A percentile compares a stretch with the other conserved stretches of the same genome.
These are phyloP conservation scores for Xylariaceae sp. DNA, from an alignment of 2,329 filamentous ascomycete species.

Conservation along the genomic window DNA sequence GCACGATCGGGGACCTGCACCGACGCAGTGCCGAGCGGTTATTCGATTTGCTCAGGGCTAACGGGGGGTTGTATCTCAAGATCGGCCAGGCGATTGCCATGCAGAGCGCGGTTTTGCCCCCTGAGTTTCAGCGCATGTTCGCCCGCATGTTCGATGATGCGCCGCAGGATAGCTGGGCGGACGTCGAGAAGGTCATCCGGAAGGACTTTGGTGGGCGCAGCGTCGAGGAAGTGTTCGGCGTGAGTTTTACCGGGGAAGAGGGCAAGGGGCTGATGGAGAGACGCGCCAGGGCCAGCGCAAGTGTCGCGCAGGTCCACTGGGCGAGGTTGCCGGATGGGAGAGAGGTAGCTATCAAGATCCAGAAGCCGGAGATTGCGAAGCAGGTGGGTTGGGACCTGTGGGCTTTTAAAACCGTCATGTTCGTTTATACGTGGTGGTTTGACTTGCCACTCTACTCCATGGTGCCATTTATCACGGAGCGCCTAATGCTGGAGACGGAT, in stretches of 20 bases:
- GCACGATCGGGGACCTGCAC: conserved; percentile 79
- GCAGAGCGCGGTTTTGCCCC: conserved; percentile 92
- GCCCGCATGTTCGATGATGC: conserved; percentile 97
- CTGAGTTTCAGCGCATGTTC: conserved; percentile 97
- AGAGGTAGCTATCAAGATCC: conserved; percentile 94
- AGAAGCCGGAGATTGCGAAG: conserved; percentile 90
- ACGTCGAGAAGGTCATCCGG: conserved; percentile 82
- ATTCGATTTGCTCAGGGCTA: conserved; percentile 79
- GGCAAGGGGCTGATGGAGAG: conserved; percentile 68
- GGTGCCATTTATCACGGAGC: conserved; percentile 90
- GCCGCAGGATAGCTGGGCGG: conserved; percentile 86
- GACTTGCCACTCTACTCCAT: conserved; percentile 91
- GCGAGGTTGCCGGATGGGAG: conserved; percentile 82
- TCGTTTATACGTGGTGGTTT: conserved; percentile 85
- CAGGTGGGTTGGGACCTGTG: conserved; percentile 95
- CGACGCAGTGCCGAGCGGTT: conserved; percentile 81
- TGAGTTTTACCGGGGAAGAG: conserved; percentile 77
- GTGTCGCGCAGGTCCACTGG: conserved; percentile 97
- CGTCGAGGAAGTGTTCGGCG: conserved; percentile 89
- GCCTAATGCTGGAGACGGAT: conserved; percentile 91
- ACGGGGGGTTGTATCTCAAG: conserved; percentile 95
- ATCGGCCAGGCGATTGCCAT: conserved; percentile 98
- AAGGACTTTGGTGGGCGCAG: conserved; percentile 87
- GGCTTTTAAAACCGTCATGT: conserved; percentile 88
- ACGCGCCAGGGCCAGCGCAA: conserved; percentile 75